Conservation (phyloP, 306 rosid genomes). For the Adenanthera pavonina region DNA sequence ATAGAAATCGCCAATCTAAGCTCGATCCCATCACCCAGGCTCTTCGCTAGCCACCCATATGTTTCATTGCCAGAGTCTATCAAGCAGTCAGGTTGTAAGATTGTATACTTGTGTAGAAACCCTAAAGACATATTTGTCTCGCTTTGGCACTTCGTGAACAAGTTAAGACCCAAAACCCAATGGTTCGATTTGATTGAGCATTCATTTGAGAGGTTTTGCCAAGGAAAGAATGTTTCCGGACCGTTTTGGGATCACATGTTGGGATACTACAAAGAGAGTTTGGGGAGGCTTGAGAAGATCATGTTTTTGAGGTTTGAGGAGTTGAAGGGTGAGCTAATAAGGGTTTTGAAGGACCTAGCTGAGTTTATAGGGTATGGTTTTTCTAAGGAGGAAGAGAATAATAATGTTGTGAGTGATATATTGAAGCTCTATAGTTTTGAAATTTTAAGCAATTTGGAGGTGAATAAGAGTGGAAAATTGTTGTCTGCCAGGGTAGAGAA, state of each 20-base stretch:
- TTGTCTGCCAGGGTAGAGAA: conserved; percentile 22
- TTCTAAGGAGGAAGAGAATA: conserved; percentile 24
- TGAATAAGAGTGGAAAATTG: conserved; percentile 46
- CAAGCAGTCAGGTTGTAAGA: conserved; percentile 34
- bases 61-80: conserved; percentile 23
- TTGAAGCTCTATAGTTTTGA: conserved; percentile 46
- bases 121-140: conserved; percentile 50
- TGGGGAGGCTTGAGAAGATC: background rate
- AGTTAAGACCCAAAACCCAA: background rate
- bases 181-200: conserved; percentile 27
- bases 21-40: conserved; percentile 15
- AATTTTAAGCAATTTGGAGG: conserved; percentile 41
- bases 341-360: background rate
- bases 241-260: background rate
- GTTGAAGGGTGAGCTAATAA: background rate
- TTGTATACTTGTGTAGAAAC: conserved; percentile 45
- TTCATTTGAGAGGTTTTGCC: conserved; percentile 2
- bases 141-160: conserved; percentile 45
- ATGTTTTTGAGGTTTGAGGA: conserved; percentile 26
- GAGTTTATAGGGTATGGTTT: conserved; percentile 12
- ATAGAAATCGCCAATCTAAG: conserved; percentile 14
- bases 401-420: conserved; percentile 35
- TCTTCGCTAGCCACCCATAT: background rate
- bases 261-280: background rate
- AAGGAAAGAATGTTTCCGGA: background rate